A percentile compares a stretch with the other conserved stretches of the same genome.
Conservation (phyloP, 768 basidiomycete species). For the Terana coerulea region DNA sequence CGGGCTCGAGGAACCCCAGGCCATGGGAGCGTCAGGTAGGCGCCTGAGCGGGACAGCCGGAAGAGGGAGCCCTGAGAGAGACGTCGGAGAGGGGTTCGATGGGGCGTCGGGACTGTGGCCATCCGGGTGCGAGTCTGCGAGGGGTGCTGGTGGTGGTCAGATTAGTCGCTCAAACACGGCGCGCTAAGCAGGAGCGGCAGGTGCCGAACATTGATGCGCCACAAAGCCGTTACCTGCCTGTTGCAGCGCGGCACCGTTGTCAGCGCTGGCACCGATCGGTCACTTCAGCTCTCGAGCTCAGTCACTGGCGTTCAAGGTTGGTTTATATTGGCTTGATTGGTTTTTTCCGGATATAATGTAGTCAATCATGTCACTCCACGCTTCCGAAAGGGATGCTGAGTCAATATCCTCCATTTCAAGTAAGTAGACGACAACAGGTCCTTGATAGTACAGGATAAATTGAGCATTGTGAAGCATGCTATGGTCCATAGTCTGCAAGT, state of each 20-base stretch:
- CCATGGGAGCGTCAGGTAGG: conserved; percentile 75
- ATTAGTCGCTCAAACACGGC: neutral
- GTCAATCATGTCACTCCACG: neutral
- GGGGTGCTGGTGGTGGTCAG: neutral
- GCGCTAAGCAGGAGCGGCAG: neutral
- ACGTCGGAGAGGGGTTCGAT: conserved; percentile 80
- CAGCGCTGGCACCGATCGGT: neutral
- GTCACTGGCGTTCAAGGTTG: neutral
- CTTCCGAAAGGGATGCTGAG: too few relatives aligned
- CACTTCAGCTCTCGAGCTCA: neutral
- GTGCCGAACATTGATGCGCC: neutral
- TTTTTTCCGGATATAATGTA: neutral
- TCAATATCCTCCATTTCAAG: too few relatives aligned
- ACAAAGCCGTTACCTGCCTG: too few relatives aligned
- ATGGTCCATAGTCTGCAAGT: too few relatives aligned
- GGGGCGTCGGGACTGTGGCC: conserved; percentile 39
- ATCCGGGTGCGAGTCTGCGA: neutral
- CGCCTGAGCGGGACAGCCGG: conserved; percentile 73
- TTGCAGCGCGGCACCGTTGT: too few relatives aligned
- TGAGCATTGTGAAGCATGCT: too few relatives aligned
- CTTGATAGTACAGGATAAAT: too few relatives aligned
- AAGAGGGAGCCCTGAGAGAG: conserved; percentile 91
- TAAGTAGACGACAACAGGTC: too few relatives aligned
- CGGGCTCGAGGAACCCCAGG: conserved; percentile 81
- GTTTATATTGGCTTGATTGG: neutral